A percentile compares a stretch with the other conserved stretches of the same genome.
phyloP scores from a whole-genome alignment of 257 asterid genomes.

The Catharanthus roseus region DNA sequence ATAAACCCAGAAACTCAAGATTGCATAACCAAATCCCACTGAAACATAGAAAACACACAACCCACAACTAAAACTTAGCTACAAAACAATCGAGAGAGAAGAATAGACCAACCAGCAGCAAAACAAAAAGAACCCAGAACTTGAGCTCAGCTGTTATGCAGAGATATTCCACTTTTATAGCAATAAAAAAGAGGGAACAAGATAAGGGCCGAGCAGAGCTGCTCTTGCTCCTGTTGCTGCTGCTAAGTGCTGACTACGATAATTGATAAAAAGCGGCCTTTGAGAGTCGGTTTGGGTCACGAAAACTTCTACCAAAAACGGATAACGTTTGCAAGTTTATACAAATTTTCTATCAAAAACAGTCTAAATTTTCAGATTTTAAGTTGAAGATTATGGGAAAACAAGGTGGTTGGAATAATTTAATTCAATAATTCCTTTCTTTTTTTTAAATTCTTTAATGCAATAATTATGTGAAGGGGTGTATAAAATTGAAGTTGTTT shows the following conservation, averaged over 20 bases:
- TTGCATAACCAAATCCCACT: neutral
- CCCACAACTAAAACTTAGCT: slow-evolving; percentile 1
- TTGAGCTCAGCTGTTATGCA: neutral
- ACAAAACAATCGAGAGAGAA: neutral
- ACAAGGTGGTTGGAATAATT: neutral
- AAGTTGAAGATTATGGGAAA: neutral
- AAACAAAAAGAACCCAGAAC: neutral
- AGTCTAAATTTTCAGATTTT: neutral
- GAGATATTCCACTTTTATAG: neutral
- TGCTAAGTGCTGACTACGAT: neutral
- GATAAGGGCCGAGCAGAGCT: slow-evolving; percentile 1
- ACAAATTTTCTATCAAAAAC: neutral
- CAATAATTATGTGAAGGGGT: neutral
- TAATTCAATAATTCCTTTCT: too few relatives aligned
- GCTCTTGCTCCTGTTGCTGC: neutral
- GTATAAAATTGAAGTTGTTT: neutral
- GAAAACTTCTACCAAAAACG: neutral
- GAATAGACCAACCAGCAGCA: neutral
- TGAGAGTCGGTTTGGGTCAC: slow-evolving; percentile 3
- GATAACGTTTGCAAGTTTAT: neutral
- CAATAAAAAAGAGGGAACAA: neutral
- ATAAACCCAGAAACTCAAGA: neutral
- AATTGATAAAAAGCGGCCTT: slow-evolving; percentile 2
- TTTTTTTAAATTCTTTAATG: too few relatives aligned
- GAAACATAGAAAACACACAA: neutral